A percentile compares a stretch with the other conserved stretches of the same genome.
phyloP scores from a whole-genome alignment of 2,329 filamentous ascomycete species.

The Stagonosporopsis rhizophila region DNA sequence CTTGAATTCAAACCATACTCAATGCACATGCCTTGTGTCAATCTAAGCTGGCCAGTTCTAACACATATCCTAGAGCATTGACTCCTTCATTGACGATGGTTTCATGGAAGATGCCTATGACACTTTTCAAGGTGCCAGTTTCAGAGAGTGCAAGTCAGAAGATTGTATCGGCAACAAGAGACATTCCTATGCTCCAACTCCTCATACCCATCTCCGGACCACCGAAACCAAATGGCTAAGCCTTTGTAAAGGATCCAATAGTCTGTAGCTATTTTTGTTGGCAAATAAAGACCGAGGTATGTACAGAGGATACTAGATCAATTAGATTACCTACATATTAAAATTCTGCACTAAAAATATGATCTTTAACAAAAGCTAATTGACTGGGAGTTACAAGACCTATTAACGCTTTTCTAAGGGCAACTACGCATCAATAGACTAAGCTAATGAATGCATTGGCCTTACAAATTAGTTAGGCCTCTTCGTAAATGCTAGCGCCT shows the following conservation, averaged over 20 bases:
- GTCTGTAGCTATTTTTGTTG: slow-evolving; percentile 8
- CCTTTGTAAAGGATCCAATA: slow-evolving; percentile 5
- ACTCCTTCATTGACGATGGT: slow-evolving; percentile 10
- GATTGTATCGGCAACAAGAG: slow-evolving; percentile 5
- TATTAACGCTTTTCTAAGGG: slow-evolving; percentile 6
- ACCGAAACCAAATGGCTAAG: slow-evolving; percentile 6
- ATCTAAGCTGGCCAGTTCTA: slow-evolving; percentile 7
- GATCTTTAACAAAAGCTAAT: slow-evolving; percentile 1
- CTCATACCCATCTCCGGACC: slow-evolving; percentile 7
- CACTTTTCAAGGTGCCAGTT: slow-evolving; percentile 4
- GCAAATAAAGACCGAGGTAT: slow-evolving; percentile 1
- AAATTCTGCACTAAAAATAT: slow-evolving; percentile 8
- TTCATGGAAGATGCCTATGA: slow-evolving; percentile 12
- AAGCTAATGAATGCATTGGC: slow-evolving; percentile 4
- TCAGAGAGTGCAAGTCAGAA: slow-evolving; percentile 7
- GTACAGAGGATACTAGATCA: slow-evolving; percentile 8
- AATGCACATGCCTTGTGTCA: not conserved
- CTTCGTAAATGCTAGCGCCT: no score
- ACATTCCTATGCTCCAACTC: slow-evolving; percentile 4
- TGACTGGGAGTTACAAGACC: slow-evolving; percentile 9
- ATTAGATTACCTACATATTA: slow-evolving; percentile 8
- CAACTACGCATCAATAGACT: not conserved
- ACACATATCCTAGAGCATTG: slow-evolving; percentile 3
- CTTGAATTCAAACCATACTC: slow-evolving; percentile 8
- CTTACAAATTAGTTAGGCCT: slow-evolving; percentile 2